Conservation (phyloP, 352 stramenopile genomes). For the Phytophthora megakarya region DNA sequence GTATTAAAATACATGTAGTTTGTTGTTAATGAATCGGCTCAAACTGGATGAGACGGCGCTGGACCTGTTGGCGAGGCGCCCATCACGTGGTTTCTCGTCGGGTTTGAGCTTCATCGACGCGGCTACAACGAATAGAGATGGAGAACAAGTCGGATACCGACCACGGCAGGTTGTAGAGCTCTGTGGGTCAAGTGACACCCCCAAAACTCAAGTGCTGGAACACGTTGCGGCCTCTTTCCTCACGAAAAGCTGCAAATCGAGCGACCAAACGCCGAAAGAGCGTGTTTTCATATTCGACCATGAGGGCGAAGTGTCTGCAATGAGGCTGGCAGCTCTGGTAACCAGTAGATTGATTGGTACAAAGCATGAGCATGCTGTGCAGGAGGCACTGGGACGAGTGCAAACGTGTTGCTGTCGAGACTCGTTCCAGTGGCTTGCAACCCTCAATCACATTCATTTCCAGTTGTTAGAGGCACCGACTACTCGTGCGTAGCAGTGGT, state of each 20-base stretch:
- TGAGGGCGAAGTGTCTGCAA: constrained; percentile 47
- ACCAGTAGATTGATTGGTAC: constrained; percentile 10
- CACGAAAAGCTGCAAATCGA: constrained; percentile 32
- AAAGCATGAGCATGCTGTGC: constrained; percentile 17
- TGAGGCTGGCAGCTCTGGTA: constrained; percentile 14
- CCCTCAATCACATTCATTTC: constrained; percentile 75
- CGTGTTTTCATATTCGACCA: constrained; percentile 74
- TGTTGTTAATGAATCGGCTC: constrained; percentile 32
- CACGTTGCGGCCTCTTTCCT: constrained; percentile 66
- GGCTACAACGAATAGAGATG: constrained; percentile 28
- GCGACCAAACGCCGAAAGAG: constrained; percentile 31
- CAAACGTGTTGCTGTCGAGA: constrained; percentile 58
- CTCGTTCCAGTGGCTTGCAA: constrained; percentile 77
- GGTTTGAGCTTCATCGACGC: constrained; percentile 61
- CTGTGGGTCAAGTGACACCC: constrained; percentile 43
- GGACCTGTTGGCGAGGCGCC: constrained; percentile 70
- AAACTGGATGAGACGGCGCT: constrained; percentile 70
- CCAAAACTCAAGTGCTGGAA: constrained; percentile 53
- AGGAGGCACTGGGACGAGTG: constrained; percentile 42
- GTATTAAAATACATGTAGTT: too few relatives aligned
- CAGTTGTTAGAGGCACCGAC: constrained; percentile 52
- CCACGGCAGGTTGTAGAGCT: constrained; percentile 71
- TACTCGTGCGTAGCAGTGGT: constrained; percentile 40
- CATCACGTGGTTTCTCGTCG: constrained; percentile 56
- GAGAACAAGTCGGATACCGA: constrained; percentile 42